Conservation (phyloP, 2,329 filamentous ascomycete genomes). For the Phaeoacremonium minimum region DNA sequence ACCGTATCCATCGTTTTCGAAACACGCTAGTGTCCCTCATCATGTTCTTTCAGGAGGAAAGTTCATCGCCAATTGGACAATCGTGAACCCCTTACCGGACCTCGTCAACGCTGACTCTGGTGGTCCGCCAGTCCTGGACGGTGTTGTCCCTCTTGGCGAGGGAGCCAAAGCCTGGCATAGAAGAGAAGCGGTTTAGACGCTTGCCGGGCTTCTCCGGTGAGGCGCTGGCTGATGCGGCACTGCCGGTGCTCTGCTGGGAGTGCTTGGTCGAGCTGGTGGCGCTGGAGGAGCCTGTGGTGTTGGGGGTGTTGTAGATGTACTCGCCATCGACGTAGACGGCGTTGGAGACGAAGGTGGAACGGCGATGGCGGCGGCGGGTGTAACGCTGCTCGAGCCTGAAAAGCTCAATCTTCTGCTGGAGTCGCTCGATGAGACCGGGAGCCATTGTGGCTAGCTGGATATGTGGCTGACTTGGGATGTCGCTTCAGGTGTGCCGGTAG, state of each 20-base stretch:
- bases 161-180: slow-evolving; percentile 51
- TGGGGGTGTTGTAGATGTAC: slow-evolving; percentile 75
- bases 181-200: slow-evolving; percentile 49
- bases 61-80: no score
- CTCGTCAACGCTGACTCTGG: slow-evolving; percentile 20
- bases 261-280: slow-evolving; percentile 27
- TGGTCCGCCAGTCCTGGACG: slow-evolving; percentile 34
- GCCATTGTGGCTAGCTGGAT: slow-evolving; percentile 32
- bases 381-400: slow-evolving; percentile 95
- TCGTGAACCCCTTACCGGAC: background rate
- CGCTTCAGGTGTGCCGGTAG: no score
- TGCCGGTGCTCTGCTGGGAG: slow-evolving; percentile 19
- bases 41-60: no score
- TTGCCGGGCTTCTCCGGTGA: slow-evolving; percentile 35
- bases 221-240: slow-evolving; percentile 9
- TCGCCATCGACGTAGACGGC: slow-evolving; percentile 94
- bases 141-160: slow-evolving; percentile 26
- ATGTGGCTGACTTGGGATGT: no score
- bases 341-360: slow-evolving; percentile 83
- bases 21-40: no score
- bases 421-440: slow-evolving; percentile 51
- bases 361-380: slow-evolving; percentile 79
- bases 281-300: slow-evolving; percentile 52
- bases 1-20: no score
- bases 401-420: slow-evolving; percentile 74